Evolutionary conservation across 768 basidiomycete genomes (phyloP).

Genomic region (Leucosporidium creatinivorum): DNA sequence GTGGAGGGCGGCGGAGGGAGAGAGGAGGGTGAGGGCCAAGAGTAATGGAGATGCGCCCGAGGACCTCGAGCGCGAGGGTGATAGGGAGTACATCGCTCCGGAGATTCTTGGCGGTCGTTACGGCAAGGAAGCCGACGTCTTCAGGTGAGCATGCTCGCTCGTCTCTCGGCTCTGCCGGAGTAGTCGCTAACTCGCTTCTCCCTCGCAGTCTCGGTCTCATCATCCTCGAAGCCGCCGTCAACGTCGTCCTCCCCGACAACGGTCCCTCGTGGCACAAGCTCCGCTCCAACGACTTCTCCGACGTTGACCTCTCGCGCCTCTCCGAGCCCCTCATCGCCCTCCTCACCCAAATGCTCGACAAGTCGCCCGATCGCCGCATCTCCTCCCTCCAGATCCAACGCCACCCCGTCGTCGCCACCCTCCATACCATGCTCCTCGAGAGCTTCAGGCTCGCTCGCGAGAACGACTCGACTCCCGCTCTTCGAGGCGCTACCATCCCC

Average conservation of each 20-base stretch:
- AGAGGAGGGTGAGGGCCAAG: conserved; percentile 30
- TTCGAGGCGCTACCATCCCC: conserved; percentile 47
- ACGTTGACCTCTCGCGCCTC: conserved; percentile 54
- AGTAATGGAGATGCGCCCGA: conserved; percentile 31
- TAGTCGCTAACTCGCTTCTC: conserved; percentile 15
- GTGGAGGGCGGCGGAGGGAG: conserved; percentile 27
- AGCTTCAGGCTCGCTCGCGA: conserved; percentile 10
- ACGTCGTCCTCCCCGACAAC: conserved; percentile 94
- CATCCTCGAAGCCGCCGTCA: conserved; percentile 87
- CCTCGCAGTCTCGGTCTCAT: conserved; percentile 78
- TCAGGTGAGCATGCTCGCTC: conserved; percentile 59
- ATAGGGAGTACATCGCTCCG: conserved; percentile 92
- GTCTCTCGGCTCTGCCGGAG: conserved; percentile 1
- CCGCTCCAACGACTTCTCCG: conserved; percentile 81
- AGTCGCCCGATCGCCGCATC: conserved; percentile 57
- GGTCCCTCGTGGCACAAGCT: conserved; percentile 91
- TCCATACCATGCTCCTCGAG: conserved; percentile 15
- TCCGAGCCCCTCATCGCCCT: conserved; percentile 62
- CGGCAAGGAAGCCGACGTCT: conserved; percentile 89
- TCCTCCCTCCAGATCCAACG: conserved; percentile 53
- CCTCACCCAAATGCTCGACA: conserved; percentile 69
- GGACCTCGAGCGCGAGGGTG: conserved; percentile 81
- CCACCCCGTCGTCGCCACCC: conserved; percentile 53
- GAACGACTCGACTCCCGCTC: conserved; percentile 43
- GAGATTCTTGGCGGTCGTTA: conserved; percentile 89